Evolutionary conservation across 1,284 basidiomycete species (phyloP).

Genomic region (Trichosporon sp.): DNA sequence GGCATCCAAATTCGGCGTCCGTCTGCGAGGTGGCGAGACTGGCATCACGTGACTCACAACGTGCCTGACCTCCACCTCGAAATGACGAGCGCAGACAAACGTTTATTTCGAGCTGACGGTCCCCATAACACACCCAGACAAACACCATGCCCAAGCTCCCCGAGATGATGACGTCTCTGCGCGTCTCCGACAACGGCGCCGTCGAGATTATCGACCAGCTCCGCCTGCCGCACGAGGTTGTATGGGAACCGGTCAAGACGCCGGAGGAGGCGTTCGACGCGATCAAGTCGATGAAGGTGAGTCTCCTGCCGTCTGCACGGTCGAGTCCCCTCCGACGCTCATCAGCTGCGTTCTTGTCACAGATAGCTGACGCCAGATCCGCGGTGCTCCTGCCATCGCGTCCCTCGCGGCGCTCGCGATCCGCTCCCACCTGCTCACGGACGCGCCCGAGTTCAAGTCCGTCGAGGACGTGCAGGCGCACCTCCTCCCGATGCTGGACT

Average conservation of each 20-base stretch:
- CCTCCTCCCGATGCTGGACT: conserved; percentile 57
- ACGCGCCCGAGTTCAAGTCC: conserved; percentile 22
- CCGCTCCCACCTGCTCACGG: conserved; percentile 54
- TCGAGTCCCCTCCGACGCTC: too few species aligned
- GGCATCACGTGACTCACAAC: neutral
- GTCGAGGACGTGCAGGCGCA: conserved; percentile 29
- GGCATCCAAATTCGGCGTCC: neutral
- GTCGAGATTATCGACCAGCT: conserved; percentile 83
- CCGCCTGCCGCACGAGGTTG: conserved; percentile 71
- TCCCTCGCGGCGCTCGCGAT: conserved; percentile 79
- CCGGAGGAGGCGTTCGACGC: conserved; percentile 80
- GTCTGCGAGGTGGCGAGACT: neutral
- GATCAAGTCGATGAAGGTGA: conserved; percentile 85
- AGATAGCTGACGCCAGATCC: conserved; percentile 58
- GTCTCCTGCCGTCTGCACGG: too few species aligned
- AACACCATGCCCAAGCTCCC: conserved; percentile 30
- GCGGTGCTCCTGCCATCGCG: conserved; percentile 90
- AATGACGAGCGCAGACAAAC: neutral
- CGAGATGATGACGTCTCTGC: conserved; percentile 60
- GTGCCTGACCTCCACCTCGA: neutral
- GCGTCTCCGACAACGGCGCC: conserved; percentile 56
- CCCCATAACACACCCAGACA: neutral
- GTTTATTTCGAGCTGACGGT: neutral
- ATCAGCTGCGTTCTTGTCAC: too few species aligned
- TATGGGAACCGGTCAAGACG: conserved; percentile 65